Base-by-base conservation (phyloP, 306 rosid species). In the Begonia fuchsioides region DNA sequence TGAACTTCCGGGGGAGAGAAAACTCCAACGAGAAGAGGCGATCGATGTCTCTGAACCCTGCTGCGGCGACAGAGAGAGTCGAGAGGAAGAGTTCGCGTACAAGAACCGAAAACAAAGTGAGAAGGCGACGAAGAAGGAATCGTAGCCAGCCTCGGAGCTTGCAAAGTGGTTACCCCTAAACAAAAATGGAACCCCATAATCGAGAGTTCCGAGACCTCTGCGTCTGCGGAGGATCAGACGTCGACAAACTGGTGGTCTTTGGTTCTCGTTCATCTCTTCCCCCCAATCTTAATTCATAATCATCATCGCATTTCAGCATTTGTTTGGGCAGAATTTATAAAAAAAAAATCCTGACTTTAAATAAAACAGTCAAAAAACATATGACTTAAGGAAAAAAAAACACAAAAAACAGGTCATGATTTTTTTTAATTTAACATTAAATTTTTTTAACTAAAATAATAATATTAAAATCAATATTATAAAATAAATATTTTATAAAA, bases 111-210 rank as follows among this genome's bases (percentile, higher is more conserved):
- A 61, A 56, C 20, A 11, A 67, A 68, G 54, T 39, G 57, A 15
- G 74, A 52, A 55, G 74, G 62, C 52, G 76, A 69, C 6, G 65
- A 50, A 10, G 65, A 17, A 18, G 80, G 80, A 53, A 69, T 26
- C 11, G 72, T 11, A 19, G 68, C 52, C 17, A 75, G 74, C 59
- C 71, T 78, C 18, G 76, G 70, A 40, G 72, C 63, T 39, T 63
- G 69, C 13, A 71, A 56, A 57, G 75, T 60, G 47, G 81, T 63
- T 38, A 63, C 70, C 63, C 75, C 73, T 17, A 69, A 38, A 57
- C 64, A 82, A 54, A 67, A 45, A 9, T 74, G 79, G 2, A 74
- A 57, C 50, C 76, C 69, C 90, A 68, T 79, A 18, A 58, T 48
- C 54, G 26, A 3, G n/a, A 12, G 17, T 18, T 10, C 19, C 0